phyloP scores from a whole-genome alignment of 164 flowering plant species.

The Platanus orientalis region DNA sequence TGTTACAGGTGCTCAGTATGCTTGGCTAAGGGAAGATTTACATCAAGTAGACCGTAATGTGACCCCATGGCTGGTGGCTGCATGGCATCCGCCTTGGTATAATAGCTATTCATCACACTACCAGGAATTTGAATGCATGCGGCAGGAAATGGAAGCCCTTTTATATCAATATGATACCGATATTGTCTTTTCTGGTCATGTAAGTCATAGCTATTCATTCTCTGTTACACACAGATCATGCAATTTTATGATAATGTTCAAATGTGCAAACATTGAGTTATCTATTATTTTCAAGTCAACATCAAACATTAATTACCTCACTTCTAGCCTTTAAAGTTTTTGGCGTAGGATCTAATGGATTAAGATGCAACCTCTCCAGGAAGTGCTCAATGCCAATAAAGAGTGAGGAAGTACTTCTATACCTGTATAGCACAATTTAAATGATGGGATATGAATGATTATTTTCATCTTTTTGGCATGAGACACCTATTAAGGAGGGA shows the following conservation, averaged over 20 bases:
- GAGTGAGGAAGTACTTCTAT: no score
- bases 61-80: conserved; percentile 91
- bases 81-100: conserved; percentile 98
- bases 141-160: conserved; percentile 79
- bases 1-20: conserved; percentile 61
- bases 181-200: conserved; percentile 86
- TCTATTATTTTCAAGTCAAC: no score
- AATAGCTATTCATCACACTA: conserved; percentile 90
- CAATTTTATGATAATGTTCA: not conserved
- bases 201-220: conserved; percentile 25
- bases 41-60: conserved; percentile 38
- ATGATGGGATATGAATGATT: no score
- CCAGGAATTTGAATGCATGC: conserved; percentile 97
- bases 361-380: no score
- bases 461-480: no score
- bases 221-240: not conserved
- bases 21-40: conserved; percentile 72
- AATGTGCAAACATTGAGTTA: no score
- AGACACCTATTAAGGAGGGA: no score
- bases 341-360: no score
- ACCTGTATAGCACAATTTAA: no score
- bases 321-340: no score
- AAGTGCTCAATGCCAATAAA: no score
- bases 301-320: no score
- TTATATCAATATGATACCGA: conserved; percentile 65